Conservation (phyloP, 2,329 filamentous ascomycete genomes). For the Blumeria graminis region DNA sequence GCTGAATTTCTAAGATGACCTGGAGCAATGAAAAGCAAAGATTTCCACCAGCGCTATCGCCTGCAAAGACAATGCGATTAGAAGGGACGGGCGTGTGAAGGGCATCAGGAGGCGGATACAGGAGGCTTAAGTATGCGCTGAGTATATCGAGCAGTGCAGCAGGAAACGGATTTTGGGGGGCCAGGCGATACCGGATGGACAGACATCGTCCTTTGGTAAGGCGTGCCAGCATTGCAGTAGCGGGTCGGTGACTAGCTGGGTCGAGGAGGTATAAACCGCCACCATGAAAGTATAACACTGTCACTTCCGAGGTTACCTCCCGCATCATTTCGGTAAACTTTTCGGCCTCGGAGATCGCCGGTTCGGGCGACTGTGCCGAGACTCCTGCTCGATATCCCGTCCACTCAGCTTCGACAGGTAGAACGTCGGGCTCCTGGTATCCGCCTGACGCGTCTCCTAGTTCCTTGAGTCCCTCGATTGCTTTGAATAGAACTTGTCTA, state of each 20-base stretch:
- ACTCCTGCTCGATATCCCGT: constrained; percentile 40
- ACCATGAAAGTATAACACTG: constrained; percentile 52
- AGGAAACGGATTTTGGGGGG: constrained; percentile 53
- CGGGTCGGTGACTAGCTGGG: constrained; percentile 37
- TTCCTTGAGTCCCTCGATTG: constrained; percentile 28
- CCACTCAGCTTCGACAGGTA: constrained; percentile 48
- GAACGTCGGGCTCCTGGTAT: constrained; percentile 25
- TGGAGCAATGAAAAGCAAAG: constrained; percentile 42
- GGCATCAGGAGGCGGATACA: constrained; percentile 45
- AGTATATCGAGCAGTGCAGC: constrained; percentile 49
- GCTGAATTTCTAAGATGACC: constrained; percentile 37
- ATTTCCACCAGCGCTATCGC: constrained; percentile 53
- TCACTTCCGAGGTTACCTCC: constrained; percentile 37
- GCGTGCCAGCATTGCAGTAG: constrained; percentile 36
- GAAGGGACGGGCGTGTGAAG: constrained; percentile 41
- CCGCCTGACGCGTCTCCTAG: constrained; percentile 13
- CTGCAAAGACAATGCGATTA: constrained; percentile 42
- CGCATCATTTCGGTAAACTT: constrained; percentile 43
- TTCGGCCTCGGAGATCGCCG: constrained; percentile 32
- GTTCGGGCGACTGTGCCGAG: constrained; percentile 23
- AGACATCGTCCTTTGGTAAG: constrained; percentile 36
- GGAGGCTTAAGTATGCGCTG: constrained; percentile 37
- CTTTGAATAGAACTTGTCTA: constrained; percentile 30
- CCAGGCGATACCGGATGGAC: constrained; percentile 44
- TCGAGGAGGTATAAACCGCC: constrained; percentile 54